Evolutionary conservation across 345 rosid genomes (phyloP).

Genomic region (Punica granatum): DNA sequence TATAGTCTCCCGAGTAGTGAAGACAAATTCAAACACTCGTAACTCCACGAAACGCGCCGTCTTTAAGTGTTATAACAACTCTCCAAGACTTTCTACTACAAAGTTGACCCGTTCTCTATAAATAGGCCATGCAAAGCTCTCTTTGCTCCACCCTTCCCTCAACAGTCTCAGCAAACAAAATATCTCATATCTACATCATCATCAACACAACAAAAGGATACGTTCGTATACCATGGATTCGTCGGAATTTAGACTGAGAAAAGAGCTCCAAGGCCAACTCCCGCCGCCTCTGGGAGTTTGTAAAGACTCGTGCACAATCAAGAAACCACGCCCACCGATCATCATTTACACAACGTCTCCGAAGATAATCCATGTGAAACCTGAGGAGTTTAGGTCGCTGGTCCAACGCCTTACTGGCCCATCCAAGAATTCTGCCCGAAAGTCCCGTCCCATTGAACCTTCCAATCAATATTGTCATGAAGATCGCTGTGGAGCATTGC

Average conservation of each 20-base stretch:
- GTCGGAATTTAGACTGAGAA: slow-evolving; percentile 22
- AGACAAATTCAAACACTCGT: neutral
- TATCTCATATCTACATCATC: too few relatives aligned
- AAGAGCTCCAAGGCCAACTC: slow-evolving; percentile 67
- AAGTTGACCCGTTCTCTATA: neutral
- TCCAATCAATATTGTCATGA: slow-evolving; percentile 53
- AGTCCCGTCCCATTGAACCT: slow-evolving; percentile 1
- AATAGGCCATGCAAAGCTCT: too few relatives aligned
- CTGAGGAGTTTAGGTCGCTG: slow-evolving; percentile 69
- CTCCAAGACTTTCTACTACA: neutral
- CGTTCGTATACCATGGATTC: neutral
- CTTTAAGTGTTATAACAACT: neutral
- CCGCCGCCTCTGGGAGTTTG: slow-evolving; percentile 58
- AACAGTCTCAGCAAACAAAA: too few relatives aligned
- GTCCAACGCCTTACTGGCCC: slow-evolving; percentile 90
- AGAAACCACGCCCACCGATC: slow-evolving; percentile 53
- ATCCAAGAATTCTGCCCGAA: slow-evolving; percentile 18
- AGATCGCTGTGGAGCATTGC: slow-evolving; percentile 16
- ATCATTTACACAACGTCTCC: slow-evolving; percentile 81
- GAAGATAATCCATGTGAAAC: slow-evolving; percentile 70
- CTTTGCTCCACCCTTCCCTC: too few relatives aligned
- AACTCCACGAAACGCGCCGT: too few relatives aligned
- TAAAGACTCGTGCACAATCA: slow-evolving; percentile 72
- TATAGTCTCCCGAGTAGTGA: neutral
- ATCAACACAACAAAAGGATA: too few relatives aligned